phyloP scores from a whole-genome alignment of 1,284 basidiomycete species.

The Omphalotus olearius region DNA sequence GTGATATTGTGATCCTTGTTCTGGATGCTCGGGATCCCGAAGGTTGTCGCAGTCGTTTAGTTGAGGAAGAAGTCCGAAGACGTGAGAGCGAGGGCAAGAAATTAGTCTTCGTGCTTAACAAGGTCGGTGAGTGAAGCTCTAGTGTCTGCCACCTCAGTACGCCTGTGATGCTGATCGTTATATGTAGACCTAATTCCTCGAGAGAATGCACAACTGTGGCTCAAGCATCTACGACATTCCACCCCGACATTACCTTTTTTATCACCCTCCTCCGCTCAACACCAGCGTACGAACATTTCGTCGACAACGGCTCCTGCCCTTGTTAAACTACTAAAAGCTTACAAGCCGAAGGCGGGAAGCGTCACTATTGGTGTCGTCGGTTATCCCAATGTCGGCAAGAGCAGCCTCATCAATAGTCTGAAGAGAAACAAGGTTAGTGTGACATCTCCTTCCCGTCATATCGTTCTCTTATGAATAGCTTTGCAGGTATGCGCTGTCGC shows the following conservation, averaged over 20 bases:
- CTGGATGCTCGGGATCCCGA: conserved; percentile 92
- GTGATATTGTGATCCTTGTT: conserved; percentile 87
- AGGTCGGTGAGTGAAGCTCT: conserved; percentile 68
- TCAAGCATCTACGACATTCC: conserved; percentile 85
- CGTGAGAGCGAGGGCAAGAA: conserved; percentile 85
- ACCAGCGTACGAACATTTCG: conserved; percentile 80
- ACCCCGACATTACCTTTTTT: conserved; percentile 95
- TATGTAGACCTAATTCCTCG: conserved; percentile 82
- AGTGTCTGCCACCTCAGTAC: neutral
- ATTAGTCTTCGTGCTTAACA: conserved; percentile 87
- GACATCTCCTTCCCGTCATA: conserved; percentile 32
- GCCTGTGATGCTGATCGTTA: neutral
- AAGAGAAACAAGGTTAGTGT: conserved; percentile 77
- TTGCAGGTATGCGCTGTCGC: conserved; percentile 84
- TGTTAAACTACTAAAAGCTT: conserved; percentile 88
- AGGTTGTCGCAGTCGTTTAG: conserved; percentile 80
- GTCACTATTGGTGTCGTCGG: conserved; percentile 94
- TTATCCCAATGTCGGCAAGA: conserved; percentile 98
- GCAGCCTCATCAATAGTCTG: conserved; percentile 91
- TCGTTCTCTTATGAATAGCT: conserved; percentile 33
- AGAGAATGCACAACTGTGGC: conserved; percentile 87
- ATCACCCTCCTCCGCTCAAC: conserved; percentile 78
- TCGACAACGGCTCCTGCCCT: conserved; percentile 78
- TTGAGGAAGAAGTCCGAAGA: conserved; percentile 87
- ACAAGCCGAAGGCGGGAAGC: conserved; percentile 71